These are phyloP conservation scores for Tolypocladium paradoxum DNA, from an alignment of 2,329 filamentous ascomycete genomes.

Conservation along the genomic window DNA sequence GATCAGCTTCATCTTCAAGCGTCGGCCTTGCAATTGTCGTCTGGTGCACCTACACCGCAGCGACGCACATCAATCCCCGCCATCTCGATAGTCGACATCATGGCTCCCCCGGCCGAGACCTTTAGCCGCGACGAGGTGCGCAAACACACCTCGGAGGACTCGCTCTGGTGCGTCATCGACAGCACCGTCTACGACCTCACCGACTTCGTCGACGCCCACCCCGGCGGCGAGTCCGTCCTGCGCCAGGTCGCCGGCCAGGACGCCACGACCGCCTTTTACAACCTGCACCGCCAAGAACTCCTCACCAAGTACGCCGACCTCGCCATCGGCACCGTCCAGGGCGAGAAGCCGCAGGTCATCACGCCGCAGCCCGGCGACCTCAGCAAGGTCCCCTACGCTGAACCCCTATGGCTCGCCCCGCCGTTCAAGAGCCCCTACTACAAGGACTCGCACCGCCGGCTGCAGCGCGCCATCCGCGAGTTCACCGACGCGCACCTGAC, in stretches of 20 bases:
- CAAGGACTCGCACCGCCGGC: slow-evolving; percentile 57
- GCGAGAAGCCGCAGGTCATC: slow-evolving; percentile 65
- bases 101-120: slow-evolving; percentile 33
- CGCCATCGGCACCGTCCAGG: slow-evolving; percentile 63
- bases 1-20: neutral
- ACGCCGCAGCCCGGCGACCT: slow-evolving; percentile 60
- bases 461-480: slow-evolving; percentile 59
- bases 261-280: slow-evolving; percentile 78
- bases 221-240: slow-evolving; percentile 70
- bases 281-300: slow-evolving; percentile 86
- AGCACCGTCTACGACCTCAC: slow-evolving; percentile 78
- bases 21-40: neutral
- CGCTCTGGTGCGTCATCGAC: slow-evolving; percentile 77
- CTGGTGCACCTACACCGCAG: neutral
- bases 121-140: slow-evolving; percentile 57
- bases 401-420: slow-evolving; percentile 72
- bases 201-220: slow-evolving; percentile 78
- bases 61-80: neutral
- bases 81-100: slow-evolving; percentile 7
- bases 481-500: slow-evolving; percentile 64
- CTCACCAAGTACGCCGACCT: slow-evolving; percentile 67
- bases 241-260: slow-evolving; percentile 72
- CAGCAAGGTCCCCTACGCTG: slow-evolving; percentile 69
- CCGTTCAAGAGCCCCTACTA: slow-evolving; percentile 74
- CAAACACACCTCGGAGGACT: slow-evolving; percentile 64